Evolutionary conservation across 805 yeast species (phyloP), one percentile per base, ranked within the genome.

Genomic region (Kodamaea laetipori): DNA sequence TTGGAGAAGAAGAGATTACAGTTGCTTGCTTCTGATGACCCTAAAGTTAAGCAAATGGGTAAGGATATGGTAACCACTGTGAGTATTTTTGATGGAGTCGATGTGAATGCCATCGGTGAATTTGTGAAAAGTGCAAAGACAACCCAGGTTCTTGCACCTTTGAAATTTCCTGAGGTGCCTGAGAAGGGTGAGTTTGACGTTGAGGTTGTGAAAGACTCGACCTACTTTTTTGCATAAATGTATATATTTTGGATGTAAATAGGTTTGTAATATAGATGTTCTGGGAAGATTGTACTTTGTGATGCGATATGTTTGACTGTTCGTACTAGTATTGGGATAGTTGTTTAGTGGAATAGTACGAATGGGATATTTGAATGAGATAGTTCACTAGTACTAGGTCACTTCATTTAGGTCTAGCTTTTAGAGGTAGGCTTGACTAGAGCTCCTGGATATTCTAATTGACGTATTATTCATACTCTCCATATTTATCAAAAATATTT

Each of bases 111-210:
- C 31, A 40, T 57, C 9, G 51, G 58, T 8, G 60, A 59, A 4
- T 45, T 59, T 2, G 53, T 58, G 7, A 47, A 55, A 4, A 13
- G 27, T 17, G 31, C 59, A 26, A 57, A 54, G 33, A 60, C 67
- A 0, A 49, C 71, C 31, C 74, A 71, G 43, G 71, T 84, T 2
- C 66, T 87, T 44, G 82, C 80, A 6, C 96, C 95, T 4, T 71
- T 89, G 54, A 66, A 62, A 34, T 69, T 89, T 49, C 95, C 96
- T 0, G 74, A 71, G 0, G 77, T 88, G 32, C 97, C 97, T 10
- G 68, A 75, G 39, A 83, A 78, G 61, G 99, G 97, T 39, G 82
- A 81, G 12, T 87, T 92, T 54, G 95, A 92, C 57, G 95, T 92
- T 27, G 66, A 69, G 30, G 77, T 76, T 45, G 84, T 90, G 33